phyloP scores from a whole-genome alignment of 2,329 filamentous ascomycete genomes.

The Apiospora pterosperma region DNA sequence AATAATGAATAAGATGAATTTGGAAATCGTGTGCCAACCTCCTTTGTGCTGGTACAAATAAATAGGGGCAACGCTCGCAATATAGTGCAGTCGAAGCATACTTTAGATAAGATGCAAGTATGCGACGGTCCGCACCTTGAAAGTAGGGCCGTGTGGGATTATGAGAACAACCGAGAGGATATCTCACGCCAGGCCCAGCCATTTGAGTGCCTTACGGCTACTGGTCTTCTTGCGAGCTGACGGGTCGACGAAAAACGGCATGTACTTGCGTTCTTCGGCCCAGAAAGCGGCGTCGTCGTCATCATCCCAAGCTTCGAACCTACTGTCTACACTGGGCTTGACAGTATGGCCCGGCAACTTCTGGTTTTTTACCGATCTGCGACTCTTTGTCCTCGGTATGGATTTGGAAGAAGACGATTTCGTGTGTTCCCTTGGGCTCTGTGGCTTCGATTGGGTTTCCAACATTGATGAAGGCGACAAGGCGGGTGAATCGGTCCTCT shows the following conservation, averaged over 20 bases:
- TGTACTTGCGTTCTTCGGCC: slow-evolving; percentile 47
- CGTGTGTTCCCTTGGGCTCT: not conserved
- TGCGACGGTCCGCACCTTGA: no score
- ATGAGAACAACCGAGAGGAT: not conserved
- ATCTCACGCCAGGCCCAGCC: slow-evolving; percentile 43
- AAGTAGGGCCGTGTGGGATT: no score
- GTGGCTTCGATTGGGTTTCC: slow-evolving; percentile 11
- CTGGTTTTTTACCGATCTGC: slow-evolving; percentile 10
- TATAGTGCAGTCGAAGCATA: no score
- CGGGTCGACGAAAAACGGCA: slow-evolving; percentile 22
- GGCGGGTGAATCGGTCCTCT: not conserved
- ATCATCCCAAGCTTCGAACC: slow-evolving; percentile 16
- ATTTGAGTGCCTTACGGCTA: slow-evolving; percentile 51
- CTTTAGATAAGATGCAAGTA: no score
- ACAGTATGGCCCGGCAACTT: slow-evolving; percentile 16
- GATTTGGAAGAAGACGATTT: slow-evolving; percentile 14
- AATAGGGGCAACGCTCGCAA: not conserved
- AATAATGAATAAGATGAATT: not conserved
- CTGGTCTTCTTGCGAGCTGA: slow-evolving; percentile 32
- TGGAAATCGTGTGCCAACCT: not conserved
- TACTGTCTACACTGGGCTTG: not conserved
- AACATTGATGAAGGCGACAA: slow-evolving; percentile 11
- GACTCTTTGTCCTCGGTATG: slow-evolving; percentile 17
- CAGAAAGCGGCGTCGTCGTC: slow-evolving; percentile 40
- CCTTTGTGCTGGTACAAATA: not conserved